Base-by-base conservation (phyloP, 2,329 filamentous ascomycete species). In the Colletotrichum agaves region DNA sequence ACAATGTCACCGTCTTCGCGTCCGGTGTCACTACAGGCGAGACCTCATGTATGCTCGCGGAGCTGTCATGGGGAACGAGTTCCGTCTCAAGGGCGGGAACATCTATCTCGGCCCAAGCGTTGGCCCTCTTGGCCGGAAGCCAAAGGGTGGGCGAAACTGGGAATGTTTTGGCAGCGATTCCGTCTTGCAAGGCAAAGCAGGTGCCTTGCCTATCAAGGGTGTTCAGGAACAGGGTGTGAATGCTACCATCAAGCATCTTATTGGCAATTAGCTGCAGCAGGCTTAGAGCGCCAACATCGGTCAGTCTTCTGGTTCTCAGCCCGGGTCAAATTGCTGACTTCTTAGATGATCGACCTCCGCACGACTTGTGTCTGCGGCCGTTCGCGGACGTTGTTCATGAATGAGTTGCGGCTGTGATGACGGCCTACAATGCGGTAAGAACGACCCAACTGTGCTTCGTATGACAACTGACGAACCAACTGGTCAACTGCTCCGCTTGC, bases 321-420 rank as follows among this genome's bases (percentile, higher is more conserved):
- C 23, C 27, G 27, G 33, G 27, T 17, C 17, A 0, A 8, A 4
- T 15, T 37, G 7, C 50, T 53, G 17, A 53, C 17, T 39, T 7
- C 4, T 39, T 4, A 82, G 80, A 94, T 70, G 92, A 94, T 74
- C 85, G 91, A 35, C 89, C 90, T 0, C 76, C 90, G 13, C 82
- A 94, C 73, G 92, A 95, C 77, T 81, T 97, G 2, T 97, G 97
- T 74, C 85, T 90, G 0, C 97, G 93, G 93, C 94, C 93, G 0
- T 97, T 97, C 76, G 91, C 89, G 2, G 91, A 97, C 72, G 90
- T 89, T 13, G 84, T 97, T n/a, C 88, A 87, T 63, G 92, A 91
- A 5, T 93, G 93, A n/a, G 93, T 95, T 2, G 92, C 88, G 0
- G 88, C 89, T n/a, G 86, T 95, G 58, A 97, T 97, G 94, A 96